Conservation (phyloP, 805 yeast genomes). For the Candida saitoana region DNA sequence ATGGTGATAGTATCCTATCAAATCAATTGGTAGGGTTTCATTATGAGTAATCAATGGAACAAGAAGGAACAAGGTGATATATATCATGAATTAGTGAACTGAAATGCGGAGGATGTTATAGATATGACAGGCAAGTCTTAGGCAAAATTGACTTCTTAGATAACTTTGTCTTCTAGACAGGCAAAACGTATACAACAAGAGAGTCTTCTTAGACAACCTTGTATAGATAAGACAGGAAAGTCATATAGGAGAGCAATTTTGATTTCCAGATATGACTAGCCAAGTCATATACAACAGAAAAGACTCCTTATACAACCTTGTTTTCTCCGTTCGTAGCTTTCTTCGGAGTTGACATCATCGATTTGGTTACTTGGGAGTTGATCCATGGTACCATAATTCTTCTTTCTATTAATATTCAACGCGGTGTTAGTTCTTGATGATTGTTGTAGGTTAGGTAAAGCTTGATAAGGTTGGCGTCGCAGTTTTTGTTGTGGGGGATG, state of each 20-base stretch:
- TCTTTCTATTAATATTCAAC: background rate
- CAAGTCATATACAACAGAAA: conserved; percentile 8
- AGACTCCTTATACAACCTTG: conserved; percentile 5
- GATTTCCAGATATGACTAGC: too few species aligned
- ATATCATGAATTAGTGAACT: background rate
- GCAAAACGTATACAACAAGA: too few species aligned
- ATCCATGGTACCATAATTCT: conserved; percentile 4
- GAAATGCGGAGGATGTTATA: background rate
- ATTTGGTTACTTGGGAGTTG: background rate
- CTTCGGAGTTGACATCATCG: conserved; percentile 1
- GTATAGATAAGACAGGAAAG: too few species aligned
- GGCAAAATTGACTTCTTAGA: too few species aligned
- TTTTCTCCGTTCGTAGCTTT: conserved; percentile 4
- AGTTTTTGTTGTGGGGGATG: conserved; percentile 54
- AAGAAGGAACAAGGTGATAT: background rate
- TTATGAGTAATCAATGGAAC: background rate
- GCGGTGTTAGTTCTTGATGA: conserved; percentile 2
- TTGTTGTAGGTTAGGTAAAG: conserved; percentile 2
- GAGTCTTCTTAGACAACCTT: too few species aligned
- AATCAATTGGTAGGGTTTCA: background rate
- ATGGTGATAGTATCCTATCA: background rate
- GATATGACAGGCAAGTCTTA: too few species aligned
- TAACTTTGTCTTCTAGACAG: too few species aligned
- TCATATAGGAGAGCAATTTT: too few species aligned
- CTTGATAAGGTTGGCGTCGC: conserved; percentile 11